Conservation (phyloP, 495 filamentous ascomycete species). For the Xylaria palmicola region DNA sequence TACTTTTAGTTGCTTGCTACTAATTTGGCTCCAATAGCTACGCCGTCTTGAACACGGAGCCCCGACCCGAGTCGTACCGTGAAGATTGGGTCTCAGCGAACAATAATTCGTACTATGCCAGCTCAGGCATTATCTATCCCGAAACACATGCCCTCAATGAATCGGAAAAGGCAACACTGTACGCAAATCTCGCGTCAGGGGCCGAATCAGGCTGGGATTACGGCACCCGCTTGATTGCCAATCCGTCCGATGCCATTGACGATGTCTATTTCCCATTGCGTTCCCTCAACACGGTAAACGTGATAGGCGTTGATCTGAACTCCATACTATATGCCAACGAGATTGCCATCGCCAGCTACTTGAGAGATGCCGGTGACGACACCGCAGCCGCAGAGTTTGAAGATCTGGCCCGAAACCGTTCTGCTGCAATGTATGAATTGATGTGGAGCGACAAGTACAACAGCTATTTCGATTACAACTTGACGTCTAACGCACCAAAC, state of each 20-base stretch:
- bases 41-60: slow-evolving; percentile 47
- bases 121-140: slow-evolving; percentile 49
- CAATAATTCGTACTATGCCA: slow-evolving; percentile 46
- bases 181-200: slow-evolving; percentile 48
- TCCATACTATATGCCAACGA: slow-evolving; percentile 52
- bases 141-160: slow-evolving; percentile 39
- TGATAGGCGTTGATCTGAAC: slow-evolving; percentile 49
- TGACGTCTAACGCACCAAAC: slow-evolving; percentile 42
- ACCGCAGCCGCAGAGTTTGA: slow-evolving; percentile 33
- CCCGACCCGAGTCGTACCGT: slow-evolving; percentile 49
- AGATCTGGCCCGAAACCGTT: slow-evolving; percentile 34
- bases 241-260: slow-evolving; percentile 41
- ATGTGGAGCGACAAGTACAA: slow-evolving; percentile 49
- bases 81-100: slow-evolving; percentile 49
- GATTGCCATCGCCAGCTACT: slow-evolving; percentile 39
- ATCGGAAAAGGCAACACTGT: slow-evolving; percentile 38
- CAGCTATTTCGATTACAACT: slow-evolving; percentile 54
- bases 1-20: background rate
- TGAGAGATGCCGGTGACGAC: slow-evolving; percentile 31
- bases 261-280: slow-evolving; percentile 53
- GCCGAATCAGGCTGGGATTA: slow-evolving; percentile 54
- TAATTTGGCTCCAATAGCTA: slow-evolving; percentile 32
- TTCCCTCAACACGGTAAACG: slow-evolving; percentile 41
- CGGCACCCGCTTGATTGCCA: slow-evolving; percentile 37
- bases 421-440: slow-evolving; percentile 43